Conservation (phyloP, 2,329 filamentous ascomycete species). For the Apiospora arundinis region DNA sequence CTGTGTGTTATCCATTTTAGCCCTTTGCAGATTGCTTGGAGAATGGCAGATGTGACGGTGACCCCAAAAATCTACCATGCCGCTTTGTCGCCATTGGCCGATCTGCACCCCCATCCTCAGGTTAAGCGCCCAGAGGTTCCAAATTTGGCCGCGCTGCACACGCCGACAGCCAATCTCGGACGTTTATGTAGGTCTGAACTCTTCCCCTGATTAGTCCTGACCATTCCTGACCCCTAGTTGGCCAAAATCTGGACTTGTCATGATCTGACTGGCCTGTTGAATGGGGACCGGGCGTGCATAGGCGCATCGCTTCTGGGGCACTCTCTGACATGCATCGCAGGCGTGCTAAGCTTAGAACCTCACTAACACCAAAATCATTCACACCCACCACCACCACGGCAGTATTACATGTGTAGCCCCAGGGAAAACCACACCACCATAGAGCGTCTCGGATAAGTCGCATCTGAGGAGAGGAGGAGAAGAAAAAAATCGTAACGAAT, state of each 20-base stretch:
- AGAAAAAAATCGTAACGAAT: background rate
- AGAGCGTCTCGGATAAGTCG: background rate
- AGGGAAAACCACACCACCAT: background rate
- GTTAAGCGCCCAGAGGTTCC: constrained; percentile 20
- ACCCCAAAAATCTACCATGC: background rate
- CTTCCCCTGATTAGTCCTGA: background rate
- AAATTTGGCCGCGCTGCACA: constrained; percentile 6
- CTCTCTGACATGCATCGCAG: constrained; percentile 17
- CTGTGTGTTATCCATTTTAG: background rate
- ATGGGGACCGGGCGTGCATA: constrained; percentile 23
- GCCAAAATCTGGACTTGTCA: constrained; percentile 34
- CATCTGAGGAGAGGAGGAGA: background rate
- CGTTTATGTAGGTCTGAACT: constrained; percentile 15
- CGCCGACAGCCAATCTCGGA: constrained; percentile 25
- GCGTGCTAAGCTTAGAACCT: constrained; percentile 25
- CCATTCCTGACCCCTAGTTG: background rate
- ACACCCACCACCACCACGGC: background rate
- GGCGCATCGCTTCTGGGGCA: constrained; percentile 25
- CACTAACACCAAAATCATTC: background rate
- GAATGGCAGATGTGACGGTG: constrained; percentile 3
- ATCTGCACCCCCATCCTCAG: background rate
- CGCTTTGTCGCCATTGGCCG: background rate
- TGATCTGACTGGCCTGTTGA: constrained; percentile 21
- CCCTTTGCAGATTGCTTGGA: background rate
- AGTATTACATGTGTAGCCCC: constrained; percentile 1